Conservation (phyloP, 306 rosid species). For the Cyclanthera cordifolia region DNA sequence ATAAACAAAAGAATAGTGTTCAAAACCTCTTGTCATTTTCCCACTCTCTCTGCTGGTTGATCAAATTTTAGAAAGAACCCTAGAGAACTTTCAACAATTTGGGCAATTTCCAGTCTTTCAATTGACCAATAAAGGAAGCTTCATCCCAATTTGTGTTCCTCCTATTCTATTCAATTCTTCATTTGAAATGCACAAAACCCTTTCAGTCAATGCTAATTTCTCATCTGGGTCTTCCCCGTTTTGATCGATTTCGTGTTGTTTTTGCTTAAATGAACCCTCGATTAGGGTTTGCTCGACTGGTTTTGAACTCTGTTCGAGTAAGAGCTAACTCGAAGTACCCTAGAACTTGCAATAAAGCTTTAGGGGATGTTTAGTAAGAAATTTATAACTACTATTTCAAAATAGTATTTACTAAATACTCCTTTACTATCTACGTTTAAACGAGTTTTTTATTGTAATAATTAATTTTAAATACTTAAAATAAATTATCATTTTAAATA, state of each 20-base stretch:
- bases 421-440: too few relatives aligned
- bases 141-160: neutral
- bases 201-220: neutral
- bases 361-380: too few relatives aligned
- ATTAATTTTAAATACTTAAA: too few relatives aligned
- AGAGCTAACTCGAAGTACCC: conserved; percentile 39
- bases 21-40: too few relatives aligned
- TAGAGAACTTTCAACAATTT: neutral
- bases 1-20: too few relatives aligned
- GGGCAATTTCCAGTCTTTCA: neutral
- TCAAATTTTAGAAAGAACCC: neutral
- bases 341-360: conserved; percentile 41
- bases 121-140: neutral
- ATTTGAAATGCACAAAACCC: neutral
- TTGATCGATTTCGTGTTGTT: neutral
- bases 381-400: too few relatives aligned
- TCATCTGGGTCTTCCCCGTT: conserved; percentile 13
- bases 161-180: neutral
- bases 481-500: too few relatives aligned
- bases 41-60: too few relatives aligned
- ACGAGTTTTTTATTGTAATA: too few relatives aligned
- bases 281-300: conserved; percentile 17
- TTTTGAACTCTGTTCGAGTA: conserved; percentile 14
- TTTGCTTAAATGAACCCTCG: conserved; percentile 32
- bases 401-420: too few relatives aligned